These are phyloP conservation scores for Ceratobasidium sp. DNA, from an alignment of 1,284 basidiomycete species.

Conservation along the genomic window DNA sequence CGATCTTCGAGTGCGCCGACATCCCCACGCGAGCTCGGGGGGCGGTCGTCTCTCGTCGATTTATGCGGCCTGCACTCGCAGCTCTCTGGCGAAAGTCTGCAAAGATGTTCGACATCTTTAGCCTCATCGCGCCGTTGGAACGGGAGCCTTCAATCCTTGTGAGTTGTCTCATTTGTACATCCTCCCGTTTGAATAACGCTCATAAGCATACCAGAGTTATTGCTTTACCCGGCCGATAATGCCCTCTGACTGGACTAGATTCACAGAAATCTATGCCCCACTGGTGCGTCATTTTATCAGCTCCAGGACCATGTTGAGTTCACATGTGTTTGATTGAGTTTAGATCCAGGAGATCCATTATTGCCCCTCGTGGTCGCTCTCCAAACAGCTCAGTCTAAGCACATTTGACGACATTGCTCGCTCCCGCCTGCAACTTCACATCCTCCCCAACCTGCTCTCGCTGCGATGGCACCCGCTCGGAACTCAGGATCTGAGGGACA, in stretches of 20 bases:
- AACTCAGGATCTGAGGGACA: conserved; percentile 21
- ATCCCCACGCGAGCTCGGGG: conserved; percentile 14
- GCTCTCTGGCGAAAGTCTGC: conserved; percentile 27
- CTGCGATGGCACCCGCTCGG: conserved; percentile 33
- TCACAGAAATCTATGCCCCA: conserved; percentile 30
- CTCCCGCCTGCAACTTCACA: conserved; percentile 28
- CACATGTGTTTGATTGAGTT: background rate
- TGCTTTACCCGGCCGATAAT: conserved; percentile 30
- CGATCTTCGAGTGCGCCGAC: conserved; percentile 35
- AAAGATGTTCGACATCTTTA: conserved; percentile 33
- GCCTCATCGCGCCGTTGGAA: conserved; percentile 32
- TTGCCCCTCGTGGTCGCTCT: conserved; percentile 17
- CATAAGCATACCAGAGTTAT: conserved; percentile 19
- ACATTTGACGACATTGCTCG: conserved; percentile 33
- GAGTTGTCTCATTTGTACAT: background rate
- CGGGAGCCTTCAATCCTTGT: conserved; percentile 35
- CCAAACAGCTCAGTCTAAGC: conserved; percentile 28
- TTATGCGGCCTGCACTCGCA: conserved; percentile 30
- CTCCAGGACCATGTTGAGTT: background rate
- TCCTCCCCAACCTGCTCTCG: conserved; percentile 23
- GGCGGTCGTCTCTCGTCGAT: conserved; percentile 20
- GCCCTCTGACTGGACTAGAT: conserved; percentile 34
- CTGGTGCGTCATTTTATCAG: conserved; percentile 14
- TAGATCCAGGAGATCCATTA: conserved; percentile 36
- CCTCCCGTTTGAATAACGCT: background rate